Conservation (phyloP, 345 rosid species). For the Limnanthes douglasii region DNA sequence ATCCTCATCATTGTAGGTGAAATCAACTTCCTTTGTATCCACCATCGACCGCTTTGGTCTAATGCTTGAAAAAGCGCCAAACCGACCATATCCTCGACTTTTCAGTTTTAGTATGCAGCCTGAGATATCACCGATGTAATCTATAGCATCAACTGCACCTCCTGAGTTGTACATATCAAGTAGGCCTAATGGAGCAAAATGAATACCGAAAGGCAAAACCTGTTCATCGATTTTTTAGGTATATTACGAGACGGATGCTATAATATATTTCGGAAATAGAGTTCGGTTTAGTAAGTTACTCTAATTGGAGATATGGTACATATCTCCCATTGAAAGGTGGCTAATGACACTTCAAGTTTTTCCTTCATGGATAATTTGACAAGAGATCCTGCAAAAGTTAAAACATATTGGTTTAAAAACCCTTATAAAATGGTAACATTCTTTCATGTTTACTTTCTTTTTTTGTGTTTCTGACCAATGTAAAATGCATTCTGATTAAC, state of each 20-base stretch:
- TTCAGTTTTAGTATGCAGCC: conserved; percentile 12
- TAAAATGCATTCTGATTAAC: conserved; percentile 1
- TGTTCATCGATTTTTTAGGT: conserved; percentile 7
- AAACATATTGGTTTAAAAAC: background rate
- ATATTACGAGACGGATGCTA: background rate
- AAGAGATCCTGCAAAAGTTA: conserved; percentile 18
- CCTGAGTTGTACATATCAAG: conserved; percentile 42
- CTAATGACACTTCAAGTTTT: conserved; percentile 20
- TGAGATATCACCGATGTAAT: conserved; percentile 6
- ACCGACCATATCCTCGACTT: conserved; percentile 34
- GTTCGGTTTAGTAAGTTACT: conserved; percentile 13
- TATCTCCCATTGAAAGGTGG: conserved; percentile 28
- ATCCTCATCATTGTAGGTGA: conserved; percentile 21
- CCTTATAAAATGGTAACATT: background rate
- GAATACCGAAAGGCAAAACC: conserved; percentile 17
- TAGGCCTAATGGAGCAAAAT: conserved; percentile 35
- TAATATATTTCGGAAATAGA: background rate
- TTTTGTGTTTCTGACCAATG: no score
- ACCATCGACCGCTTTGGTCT: conserved; percentile 35
- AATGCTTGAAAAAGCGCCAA: conserved; percentile 33
- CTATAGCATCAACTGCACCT: conserved; percentile 41
- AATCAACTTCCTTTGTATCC: conserved; percentile 28
- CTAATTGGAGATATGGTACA: conserved; percentile 33
- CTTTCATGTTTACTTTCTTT: no score
- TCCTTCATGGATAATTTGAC: conserved; percentile 20